These are phyloP conservation scores for Decorospora gaudefroyi DNA, from an alignment of 2,329 filamentous ascomycete genomes.

Conservation along the genomic window DNA sequence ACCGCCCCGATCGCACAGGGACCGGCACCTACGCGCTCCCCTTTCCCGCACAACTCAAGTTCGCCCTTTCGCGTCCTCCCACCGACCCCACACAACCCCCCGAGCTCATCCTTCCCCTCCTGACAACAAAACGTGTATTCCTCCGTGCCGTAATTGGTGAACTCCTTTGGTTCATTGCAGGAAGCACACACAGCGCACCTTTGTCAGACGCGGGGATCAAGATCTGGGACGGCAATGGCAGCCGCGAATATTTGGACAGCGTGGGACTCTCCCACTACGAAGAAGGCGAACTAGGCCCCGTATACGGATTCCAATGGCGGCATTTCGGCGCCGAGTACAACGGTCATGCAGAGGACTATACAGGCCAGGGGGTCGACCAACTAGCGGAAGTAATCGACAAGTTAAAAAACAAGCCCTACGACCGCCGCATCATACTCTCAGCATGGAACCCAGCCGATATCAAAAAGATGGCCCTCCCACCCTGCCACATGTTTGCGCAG, in stretches of 20 bases:
- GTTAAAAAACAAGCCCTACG: constrained; percentile 80
- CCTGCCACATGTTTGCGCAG: constrained; percentile 97
- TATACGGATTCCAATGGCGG: constrained; percentile 98
- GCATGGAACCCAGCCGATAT: constrained; percentile 94
- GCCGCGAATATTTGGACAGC: constrained; percentile 83
- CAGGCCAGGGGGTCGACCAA: constrained; percentile 88
- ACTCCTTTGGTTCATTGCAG: constrained; percentile 93
- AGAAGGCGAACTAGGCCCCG: constrained; percentile 87
- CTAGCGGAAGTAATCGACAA: constrained; percentile 88
- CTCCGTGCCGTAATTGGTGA: constrained; percentile 86
- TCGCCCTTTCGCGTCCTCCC: constrained; percentile 69
- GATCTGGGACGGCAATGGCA: constrained; percentile 98
- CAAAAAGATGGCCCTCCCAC: constrained; percentile 85
- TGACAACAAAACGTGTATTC: constrained; percentile 98
- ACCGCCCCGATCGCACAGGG: constrained; percentile 88
- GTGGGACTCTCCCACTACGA: constrained; percentile 80
- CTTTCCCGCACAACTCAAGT: constrained; percentile 83
- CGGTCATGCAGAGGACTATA: constrained; percentile 71
- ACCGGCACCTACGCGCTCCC: constrained; percentile 92
- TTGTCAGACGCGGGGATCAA: constrained; percentile 82
- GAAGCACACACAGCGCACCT: constrained; percentile 76
- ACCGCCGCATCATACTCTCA: constrained; percentile 84
- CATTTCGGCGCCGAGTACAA: constrained; percentile 94
- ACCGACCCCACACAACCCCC: constrained; percentile 48
- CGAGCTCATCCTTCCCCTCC: constrained; percentile 77